Evolutionary conservation across 345 rosid genomes (phyloP), one percentile per base, ranked within the genome.

Genomic region (Murraya koenigii): DNA sequence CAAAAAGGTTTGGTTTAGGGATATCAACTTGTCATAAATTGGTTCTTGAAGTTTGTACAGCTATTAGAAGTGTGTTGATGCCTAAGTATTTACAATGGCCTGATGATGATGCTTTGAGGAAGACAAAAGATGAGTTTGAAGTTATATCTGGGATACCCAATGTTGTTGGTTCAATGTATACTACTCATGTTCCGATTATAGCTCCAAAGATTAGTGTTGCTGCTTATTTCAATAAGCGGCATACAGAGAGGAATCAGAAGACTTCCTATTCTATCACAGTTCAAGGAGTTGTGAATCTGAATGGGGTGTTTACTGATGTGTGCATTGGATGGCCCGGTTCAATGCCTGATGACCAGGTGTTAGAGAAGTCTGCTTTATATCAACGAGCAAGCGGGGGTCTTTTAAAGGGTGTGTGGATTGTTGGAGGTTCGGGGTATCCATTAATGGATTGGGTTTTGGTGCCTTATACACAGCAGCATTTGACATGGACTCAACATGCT

Each of bases 281-380:
- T 1, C 95, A 93, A 72, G 97, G 95, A 0, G 93, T 93, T 69
- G 92, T 91, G 14, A 85, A 89, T 59, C 91, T 89, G 0, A 88
- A 65, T n/a, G 94, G 95, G 0, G 91, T 89, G 19, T 91, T 93
- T 62, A 89, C 92, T 4, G 97, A 91, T 82, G 92, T 93, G n/a
- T 93, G 95, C 44, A 91, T 91, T 9, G 97, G 97, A 1, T 93
- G 97, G 95, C 97, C 97, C 0, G 97, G 97, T 26, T 93, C 97
- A 9, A 91, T 93, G 95, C 84, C 87, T 60, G 92, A 93, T 83
- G 95, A 91, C 79, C 89, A 91, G 71, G 95, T 93, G 47, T 69
- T 93, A 35, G 97, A 93, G 85, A 91, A 89, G 86, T 91, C 95
- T 8, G 88, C 92, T 72, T 74, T 93, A 59, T 83, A 80, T 56